Conservation (phyloP, 768 basidiomycete genomes). For the Trametes cinnabarina region DNA sequence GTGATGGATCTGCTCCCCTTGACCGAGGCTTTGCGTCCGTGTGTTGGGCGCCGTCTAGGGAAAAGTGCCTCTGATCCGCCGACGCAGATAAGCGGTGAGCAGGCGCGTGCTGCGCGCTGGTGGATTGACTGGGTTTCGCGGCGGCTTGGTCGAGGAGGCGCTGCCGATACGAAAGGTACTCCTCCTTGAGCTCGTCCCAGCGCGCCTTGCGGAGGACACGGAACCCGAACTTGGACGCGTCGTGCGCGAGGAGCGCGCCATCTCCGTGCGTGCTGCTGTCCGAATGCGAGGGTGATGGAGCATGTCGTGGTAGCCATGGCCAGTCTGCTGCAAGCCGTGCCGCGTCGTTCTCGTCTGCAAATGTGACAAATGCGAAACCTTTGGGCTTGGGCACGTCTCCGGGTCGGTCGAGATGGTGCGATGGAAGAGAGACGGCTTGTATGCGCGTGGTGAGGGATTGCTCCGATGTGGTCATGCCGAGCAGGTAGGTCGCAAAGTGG, state of each 20-base stretch:
- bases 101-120: not conserved
- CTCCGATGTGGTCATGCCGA: constrained; percentile 1
- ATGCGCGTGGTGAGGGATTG: constrained; percentile 26
- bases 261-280: not conserved
- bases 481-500: constrained; percentile 36
- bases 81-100: not conserved
- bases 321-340: constrained; percentile 47
- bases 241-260: constrained; percentile 25
- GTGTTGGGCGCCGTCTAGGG: not conserved
- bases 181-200: constrained; percentile 65
- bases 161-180: constrained; percentile 66
- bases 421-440: constrained; percentile 55
- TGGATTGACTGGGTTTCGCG: not conserved
- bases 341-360: constrained; percentile 41
- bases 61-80: not conserved
- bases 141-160: constrained; percentile 49
- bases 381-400: constrained; percentile 58
- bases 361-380: constrained; percentile 72
- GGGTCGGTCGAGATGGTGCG: constrained; percentile 62
- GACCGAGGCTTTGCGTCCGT: not conserved
- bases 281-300: not conserved
- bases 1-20: too few relatives aligned
- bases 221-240: constrained; percentile 60
- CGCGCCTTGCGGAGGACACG: constrained; percentile 51
- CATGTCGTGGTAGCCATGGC: constrained; percentile 52